These are phyloP conservation scores for Euclidium syriacum DNA, from an alignment of 345 rosid species.

Conservation along the genomic window DNA sequence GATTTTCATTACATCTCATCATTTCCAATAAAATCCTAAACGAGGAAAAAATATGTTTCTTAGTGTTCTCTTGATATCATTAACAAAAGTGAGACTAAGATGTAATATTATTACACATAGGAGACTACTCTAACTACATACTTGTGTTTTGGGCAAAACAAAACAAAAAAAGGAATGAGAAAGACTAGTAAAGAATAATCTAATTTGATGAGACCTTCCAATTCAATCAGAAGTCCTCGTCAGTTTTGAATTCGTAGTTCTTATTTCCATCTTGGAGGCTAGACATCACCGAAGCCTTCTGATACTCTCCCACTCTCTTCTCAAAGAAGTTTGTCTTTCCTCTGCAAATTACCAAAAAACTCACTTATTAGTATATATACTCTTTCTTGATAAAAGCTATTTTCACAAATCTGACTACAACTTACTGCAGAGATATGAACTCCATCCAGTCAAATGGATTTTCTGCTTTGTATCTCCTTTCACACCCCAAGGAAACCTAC, in stretches of 20 bases:
- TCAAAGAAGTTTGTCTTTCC: conserved; percentile 84
- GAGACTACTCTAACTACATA: neutral
- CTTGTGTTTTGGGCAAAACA: neutral
- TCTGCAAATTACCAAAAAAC: conserved; percentile 39
- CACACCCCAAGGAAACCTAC: conserved; percentile 69
- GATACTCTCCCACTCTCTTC: conserved; percentile 89
- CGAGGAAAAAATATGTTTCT: neutral
- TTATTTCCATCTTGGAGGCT: conserved; percentile 59
- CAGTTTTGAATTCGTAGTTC: conserved; percentile 61
- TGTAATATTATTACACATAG: neutral
- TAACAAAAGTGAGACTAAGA: neutral
- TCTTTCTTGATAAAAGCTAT: neutral
- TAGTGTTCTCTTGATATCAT: neutral
- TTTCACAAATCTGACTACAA: neutral
- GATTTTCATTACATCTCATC: neutral
- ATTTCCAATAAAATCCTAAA: neutral
- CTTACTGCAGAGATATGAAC: conserved; percentile 89
- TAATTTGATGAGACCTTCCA: neutral
- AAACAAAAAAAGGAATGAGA: conserved; percentile 8
- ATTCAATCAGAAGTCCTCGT: conserved; percentile 55
- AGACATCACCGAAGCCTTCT: conserved; percentile 89
- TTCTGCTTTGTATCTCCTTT: conserved; percentile 55
- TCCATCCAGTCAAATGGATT: conserved; percentile 99
- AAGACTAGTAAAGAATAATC: conserved; percentile 6
- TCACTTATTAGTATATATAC: no score